Base-by-base conservation (phyloP, 2,329 filamentous ascomycete species). In the Aulographum hederae region DNA sequence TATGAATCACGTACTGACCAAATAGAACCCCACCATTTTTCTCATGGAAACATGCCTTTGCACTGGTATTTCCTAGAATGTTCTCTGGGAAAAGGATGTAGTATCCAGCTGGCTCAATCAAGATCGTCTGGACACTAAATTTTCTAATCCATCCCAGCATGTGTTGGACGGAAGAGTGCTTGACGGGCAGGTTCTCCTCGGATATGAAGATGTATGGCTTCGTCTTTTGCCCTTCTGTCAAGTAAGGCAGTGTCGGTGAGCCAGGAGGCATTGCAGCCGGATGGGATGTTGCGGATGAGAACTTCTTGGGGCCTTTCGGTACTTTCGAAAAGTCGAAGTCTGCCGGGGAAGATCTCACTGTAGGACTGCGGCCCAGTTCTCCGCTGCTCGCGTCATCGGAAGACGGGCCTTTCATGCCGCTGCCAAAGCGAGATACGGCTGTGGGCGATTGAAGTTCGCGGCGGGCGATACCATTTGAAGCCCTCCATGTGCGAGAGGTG, bases 241-340 rank as follows among this genome's bases (percentile, higher is more conserved):
- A 4, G n/a, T n/a, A n/a, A n/a, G n/a, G n/a, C n/a, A n/a, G n/a
- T n/a, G n/a, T n/a, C n/a, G n/a, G n/a, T n/a, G n/a, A n/a, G n/a
- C n/a, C n/a, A n/a, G n/a, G n/a, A n/a, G n/a, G n/a, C n/a, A n/a
- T n/a, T n/a, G n/a, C n/a, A n/a, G n/a, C n/a, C n/a, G n/a, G n/a
- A n/a, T n/a, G n/a, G n/a, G n/a, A n/a, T n/a, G n/a, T n/a, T n/a
- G n/a, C n/a, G n/a, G n/a, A n/a, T 17, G 31, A 28, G 18, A 16
- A 4, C 14, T 18, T 15, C 17, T 19, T 15, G 3, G 33, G 33
- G 15, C 28, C 34, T 33, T 33, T 36, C 6, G 34, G 35, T n/a
- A 37, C 35, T 30, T 32, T 37, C 6, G 30, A 36, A 18, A 32
- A 32, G 23, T 35, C 28, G 18, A 36, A 32, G 18, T n/a, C n/a